A percentile compares a stretch with the other conserved stretches of the same genome.
Evolutionary conservation across 2,329 filamentous ascomycete species (phyloP).

Genomic region (Fusarium proliferatum): DNA sequence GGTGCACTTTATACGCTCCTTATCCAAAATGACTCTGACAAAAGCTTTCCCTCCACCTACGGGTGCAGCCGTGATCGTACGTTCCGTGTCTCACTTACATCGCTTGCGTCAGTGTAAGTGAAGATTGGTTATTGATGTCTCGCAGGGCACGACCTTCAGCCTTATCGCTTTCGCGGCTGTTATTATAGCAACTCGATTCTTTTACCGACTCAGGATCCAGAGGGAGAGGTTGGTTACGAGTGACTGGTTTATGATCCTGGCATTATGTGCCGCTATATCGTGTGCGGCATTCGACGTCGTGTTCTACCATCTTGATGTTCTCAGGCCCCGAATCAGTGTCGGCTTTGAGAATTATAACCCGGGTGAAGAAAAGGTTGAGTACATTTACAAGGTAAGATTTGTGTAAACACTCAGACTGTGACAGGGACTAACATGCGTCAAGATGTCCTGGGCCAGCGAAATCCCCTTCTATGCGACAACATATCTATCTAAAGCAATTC

Average conservation of each 20-base stretch:
- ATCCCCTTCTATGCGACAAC: conserved; percentile 30
- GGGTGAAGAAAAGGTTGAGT: conserved; percentile 14
- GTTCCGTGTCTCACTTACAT: background rate
- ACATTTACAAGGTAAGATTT: conserved; percentile 24
- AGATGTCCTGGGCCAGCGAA: conserved; percentile 35
- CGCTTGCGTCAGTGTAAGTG: background rate
- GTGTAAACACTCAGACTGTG: rapidly evolving
- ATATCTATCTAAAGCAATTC: conserved; percentile 27
- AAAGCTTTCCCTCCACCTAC: conserved; percentile 20
- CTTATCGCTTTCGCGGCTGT: conserved; percentile 10
- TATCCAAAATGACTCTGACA: conserved; percentile 21
- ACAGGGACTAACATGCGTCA: background rate
- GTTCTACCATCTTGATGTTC: conserved; percentile 12
- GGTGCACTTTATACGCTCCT: conserved; percentile 11
- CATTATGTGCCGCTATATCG: conserved; percentile 14
- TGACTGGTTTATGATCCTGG: conserved; percentile 27
- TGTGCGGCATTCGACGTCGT: conserved; percentile 21
- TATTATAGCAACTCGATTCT: conserved; percentile 18
- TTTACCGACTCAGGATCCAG: conserved; percentile 19
- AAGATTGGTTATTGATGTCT: background rate
- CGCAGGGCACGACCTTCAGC: conserved; percentile 9
- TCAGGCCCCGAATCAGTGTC: conserved; percentile 22
- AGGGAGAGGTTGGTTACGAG: conserved; percentile 7
- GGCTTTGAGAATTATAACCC: conserved; percentile 22
- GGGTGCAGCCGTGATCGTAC: conserved; percentile 21